Evolutionary conservation across 2,329 filamentous ascomycete species (phyloP).

Genomic region (Rhinocladiella similis): DNA sequence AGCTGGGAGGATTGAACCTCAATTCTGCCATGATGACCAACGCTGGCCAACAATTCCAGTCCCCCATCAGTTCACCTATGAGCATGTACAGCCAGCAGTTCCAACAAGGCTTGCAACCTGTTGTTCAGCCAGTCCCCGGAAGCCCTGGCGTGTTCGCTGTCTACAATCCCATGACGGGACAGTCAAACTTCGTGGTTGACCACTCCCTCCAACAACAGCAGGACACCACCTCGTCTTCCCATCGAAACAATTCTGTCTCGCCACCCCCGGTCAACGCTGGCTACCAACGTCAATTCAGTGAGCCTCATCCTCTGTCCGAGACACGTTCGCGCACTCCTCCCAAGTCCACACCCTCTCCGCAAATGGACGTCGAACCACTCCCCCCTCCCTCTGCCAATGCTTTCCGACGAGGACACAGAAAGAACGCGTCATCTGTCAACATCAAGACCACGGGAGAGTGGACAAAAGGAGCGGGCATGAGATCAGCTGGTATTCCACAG

Average conservation of each 20-base stretch:
- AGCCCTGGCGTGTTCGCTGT: slow-evolving; percentile 79
- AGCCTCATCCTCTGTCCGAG: slow-evolving; percentile 55
- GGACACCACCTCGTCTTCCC: slow-evolving; percentile 31
- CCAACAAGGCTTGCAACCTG: slow-evolving; percentile 65
- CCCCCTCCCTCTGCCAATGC: slow-evolving; percentile 87
- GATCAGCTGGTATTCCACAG: slow-evolving; percentile 75
- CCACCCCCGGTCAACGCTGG: slow-evolving; percentile 57
- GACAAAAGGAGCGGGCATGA: slow-evolving; percentile 67
- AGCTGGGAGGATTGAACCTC: slow-evolving; percentile 76
- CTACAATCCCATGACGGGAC: slow-evolving; percentile 82
- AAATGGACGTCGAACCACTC: slow-evolving; percentile 69
- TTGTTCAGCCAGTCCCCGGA: slow-evolving; percentile 62
- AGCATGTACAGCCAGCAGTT: slow-evolving; percentile 66
- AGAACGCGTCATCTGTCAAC: slow-evolving; percentile 71
- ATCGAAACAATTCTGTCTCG: slow-evolving; percentile 19
- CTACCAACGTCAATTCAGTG: slow-evolving; percentile 79
- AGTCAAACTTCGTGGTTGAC: slow-evolving; percentile 78
- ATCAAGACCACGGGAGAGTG: slow-evolving; percentile 47
- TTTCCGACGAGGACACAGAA: slow-evolving; percentile 92
- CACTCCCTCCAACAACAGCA: slow-evolving; percentile 57
- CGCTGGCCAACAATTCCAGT: slow-evolving; percentile 50
- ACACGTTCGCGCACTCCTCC: slow-evolving; percentile 66
- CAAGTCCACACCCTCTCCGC: slow-evolving; percentile 66
- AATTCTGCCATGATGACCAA: slow-evolving; percentile 44
- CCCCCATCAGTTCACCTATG: slow-evolving; percentile 56